Evolutionary conservation across 2,329 filamentous ascomycete genomes (phyloP).

Genomic region (Phyllosticta citribraziliensis): DNA sequence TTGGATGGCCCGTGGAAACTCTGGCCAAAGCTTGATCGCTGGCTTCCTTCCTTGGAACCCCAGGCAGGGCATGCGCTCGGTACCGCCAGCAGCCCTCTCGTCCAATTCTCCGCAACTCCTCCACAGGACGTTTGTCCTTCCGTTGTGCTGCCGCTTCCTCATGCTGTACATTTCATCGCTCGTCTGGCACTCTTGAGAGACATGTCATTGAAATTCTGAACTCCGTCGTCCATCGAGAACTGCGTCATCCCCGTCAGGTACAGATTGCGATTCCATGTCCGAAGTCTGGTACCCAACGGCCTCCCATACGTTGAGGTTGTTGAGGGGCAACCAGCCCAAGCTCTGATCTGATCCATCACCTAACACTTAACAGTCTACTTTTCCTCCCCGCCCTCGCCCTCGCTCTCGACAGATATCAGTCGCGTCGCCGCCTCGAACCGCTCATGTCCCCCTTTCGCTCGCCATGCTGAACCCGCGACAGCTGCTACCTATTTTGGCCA

Average conservation of each 20-base stretch:
- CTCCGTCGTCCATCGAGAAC: neutral
- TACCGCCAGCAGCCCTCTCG: neutral
- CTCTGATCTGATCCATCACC: neutral
- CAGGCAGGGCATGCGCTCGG: neutral
- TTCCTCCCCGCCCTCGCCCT: neutral
- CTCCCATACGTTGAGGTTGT: neutral
- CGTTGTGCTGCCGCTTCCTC: neutral
- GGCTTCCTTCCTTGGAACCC: neutral
- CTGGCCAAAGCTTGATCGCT: neutral
- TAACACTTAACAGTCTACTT: neutral
- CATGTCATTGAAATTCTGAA: neutral
- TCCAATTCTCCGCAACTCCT: neutral
- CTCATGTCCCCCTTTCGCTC: neutral
- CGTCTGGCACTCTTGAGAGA: neutral
- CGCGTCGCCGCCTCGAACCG: neutral
- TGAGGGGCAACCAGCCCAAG: neutral
- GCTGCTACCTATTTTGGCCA: conserved; percentile 22
- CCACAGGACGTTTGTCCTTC: neutral
- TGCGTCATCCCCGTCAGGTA: neutral
- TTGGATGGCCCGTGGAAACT: neutral
- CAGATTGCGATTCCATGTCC: neutral
- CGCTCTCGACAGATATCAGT: neutral
- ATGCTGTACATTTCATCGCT: neutral
- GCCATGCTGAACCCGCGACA: conserved; percentile 15
- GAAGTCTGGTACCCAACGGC: neutral